phyloP scores from a whole-genome alignment of 495 filamentous ascomycete species.

The Melanomma pulvis-pyrius region DNA sequence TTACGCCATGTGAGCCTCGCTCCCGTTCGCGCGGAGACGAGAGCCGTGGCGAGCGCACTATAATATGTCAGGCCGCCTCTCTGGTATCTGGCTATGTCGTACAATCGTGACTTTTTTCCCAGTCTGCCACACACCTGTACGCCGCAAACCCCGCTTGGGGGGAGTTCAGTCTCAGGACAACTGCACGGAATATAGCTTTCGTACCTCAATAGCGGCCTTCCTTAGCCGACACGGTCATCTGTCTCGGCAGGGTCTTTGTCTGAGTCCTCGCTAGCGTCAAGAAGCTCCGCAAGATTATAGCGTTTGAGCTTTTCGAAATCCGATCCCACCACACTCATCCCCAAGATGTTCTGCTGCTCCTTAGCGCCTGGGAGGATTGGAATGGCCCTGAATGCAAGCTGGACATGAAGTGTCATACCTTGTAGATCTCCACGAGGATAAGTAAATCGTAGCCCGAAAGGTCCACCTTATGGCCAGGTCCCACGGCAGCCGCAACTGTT shows the following conservation, averaged over 20 bases:
- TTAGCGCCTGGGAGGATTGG: slow-evolving; percentile 10
- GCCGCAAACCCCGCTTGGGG: slow-evolving; percentile 18
- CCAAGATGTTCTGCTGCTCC: slow-evolving; percentile 66
- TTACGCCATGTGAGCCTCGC: slow-evolving; percentile 14
- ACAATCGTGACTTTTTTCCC: neutral
- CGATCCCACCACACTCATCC: slow-evolving; percentile 72
- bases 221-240: neutral
- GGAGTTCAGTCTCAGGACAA: slow-evolving; percentile 9
- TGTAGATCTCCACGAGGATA: slow-evolving; percentile 85
- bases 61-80: slow-evolving; percentile 24
- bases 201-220: neutral
- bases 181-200: slow-evolving; percentile 2
- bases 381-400: neutral
- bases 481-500: slow-evolving; percentile 69
- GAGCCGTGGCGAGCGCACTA: slow-evolving; percentile 5
- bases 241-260: neutral
- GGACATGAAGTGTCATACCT: slow-evolving; percentile 58
- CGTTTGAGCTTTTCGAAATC: slow-evolving; percentile 72
- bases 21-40: slow-evolving; percentile 31
- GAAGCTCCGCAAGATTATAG: slow-evolving; percentile 72
- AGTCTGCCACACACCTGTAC: slow-evolving; percentile 17
- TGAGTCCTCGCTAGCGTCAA: slow-evolving; percentile 51
- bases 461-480: slow-evolving; percentile 76
- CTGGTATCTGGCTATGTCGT: slow-evolving; percentile 17
- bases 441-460: slow-evolving; percentile 78